phyloP scores from a whole-genome alignment of 768 basidiomycete genomes.

The Crucibulum laeve region DNA sequence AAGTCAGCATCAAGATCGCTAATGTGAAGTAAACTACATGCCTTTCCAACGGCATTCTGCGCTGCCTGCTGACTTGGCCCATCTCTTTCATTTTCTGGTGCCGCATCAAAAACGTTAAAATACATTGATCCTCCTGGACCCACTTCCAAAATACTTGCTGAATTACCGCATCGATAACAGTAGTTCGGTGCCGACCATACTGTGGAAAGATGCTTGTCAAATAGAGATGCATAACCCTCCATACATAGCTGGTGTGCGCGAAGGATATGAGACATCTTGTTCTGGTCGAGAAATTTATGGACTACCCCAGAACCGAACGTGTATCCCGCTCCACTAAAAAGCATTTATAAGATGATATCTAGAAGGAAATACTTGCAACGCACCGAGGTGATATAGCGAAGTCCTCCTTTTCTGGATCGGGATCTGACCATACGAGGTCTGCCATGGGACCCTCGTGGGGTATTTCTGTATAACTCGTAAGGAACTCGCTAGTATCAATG shows the following conservation, averaged over 20 bases:
- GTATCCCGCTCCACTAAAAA: slow-evolving; percentile 88
- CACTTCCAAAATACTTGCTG: slow-evolving; percentile 93
- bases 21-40: slow-evolving; percentile 18
- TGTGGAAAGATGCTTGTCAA: slow-evolving; percentile 91
- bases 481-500: slow-evolving; percentile 12
- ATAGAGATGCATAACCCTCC: slow-evolving; percentile 98
- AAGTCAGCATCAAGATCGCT: background rate
- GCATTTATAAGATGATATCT: slow-evolving; percentile 10
- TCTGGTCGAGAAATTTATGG: slow-evolving; percentile 93
- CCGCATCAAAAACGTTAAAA: slow-evolving; percentile 98
- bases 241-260: slow-evolving; percentile 99
- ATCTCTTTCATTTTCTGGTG: slow-evolving; percentile 95
- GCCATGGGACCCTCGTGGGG: slow-evolving; percentile 99
- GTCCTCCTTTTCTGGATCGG: slow-evolving; percentile 98
- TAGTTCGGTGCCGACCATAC: slow-evolving; percentile 99
- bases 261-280: slow-evolving; percentile 95
- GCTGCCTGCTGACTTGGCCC: slow-evolving; percentile 77
- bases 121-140: slow-evolving; percentile 83
- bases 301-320: slow-evolving; percentile 98
- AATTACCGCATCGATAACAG: slow-evolving; percentile 97
- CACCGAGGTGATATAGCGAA: slow-evolving; percentile 98
- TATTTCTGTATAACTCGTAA: slow-evolving; percentile 62
- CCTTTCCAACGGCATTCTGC: slow-evolving; percentile 72
- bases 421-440: slow-evolving; percentile 99
- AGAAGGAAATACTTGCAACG: slow-evolving; percentile 18